phyloP scores from a whole-genome alignment of 208 protist genomes.

The Angomonas ambiguus region DNA sequence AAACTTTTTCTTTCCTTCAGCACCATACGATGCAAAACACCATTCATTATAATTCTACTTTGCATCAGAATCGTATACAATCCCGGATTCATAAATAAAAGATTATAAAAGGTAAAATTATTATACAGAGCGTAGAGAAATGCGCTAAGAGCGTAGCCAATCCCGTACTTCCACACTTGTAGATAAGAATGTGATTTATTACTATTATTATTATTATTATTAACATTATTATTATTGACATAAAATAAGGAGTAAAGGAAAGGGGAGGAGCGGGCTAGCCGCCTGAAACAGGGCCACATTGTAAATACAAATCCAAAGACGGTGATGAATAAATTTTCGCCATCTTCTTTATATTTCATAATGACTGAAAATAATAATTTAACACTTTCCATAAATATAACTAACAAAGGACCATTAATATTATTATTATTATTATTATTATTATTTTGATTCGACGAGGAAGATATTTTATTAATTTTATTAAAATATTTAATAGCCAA shows the following conservation, averaged over 20 bases:
- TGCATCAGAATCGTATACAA: conserved; percentile 84
- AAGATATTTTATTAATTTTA: background rate
- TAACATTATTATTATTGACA: background rate
- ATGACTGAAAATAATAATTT: background rate
- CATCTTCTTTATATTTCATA: background rate
- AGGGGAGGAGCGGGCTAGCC: background rate
- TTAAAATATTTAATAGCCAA: background rate
- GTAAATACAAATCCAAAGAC: background rate
- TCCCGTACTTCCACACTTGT: conserved; percentile 36
- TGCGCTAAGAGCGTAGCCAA: conserved; percentile 42
- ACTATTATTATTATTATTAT: conserved; percentile 33
- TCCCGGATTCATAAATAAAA: conserved; percentile 47
- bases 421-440: conserved; percentile 3
- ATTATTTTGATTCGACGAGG: background rate
- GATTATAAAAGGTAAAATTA: conserved; percentile 75
- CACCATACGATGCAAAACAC: conserved; percentile 41
- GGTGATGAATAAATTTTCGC: background rate
- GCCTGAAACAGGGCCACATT: too few species aligned
- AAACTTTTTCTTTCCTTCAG: conserved; percentile 24
- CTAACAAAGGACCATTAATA: background rate
- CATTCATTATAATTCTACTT: conserved; percentile 60
- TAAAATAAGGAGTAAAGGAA: background rate
- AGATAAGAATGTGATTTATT: conserved; percentile 25
- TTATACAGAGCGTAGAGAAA: conserved; percentile 81
- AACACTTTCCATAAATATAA: background rate